A percentile compares a stretch with the other conserved stretches of the same genome.
These are phyloP conservation scores for Cercophora samala DNA, from an alignment of 495 filamentous ascomycete genomes.

Conservation along the genomic window DNA sequence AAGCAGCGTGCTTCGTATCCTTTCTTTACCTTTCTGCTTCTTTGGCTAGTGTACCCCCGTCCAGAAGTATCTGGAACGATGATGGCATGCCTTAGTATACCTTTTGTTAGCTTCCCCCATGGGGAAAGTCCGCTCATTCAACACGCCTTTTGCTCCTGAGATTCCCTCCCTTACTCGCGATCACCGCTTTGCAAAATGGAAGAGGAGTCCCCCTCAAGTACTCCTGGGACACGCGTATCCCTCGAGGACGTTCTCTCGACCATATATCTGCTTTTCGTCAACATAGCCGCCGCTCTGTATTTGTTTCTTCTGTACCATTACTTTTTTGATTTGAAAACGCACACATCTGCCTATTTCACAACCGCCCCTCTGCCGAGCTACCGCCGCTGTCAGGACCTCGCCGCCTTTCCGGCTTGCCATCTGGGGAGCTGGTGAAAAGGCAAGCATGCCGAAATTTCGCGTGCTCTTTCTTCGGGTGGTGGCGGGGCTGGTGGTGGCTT, in stretches of 20 bases:
- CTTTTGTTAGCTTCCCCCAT: neutral
- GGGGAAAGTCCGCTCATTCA: neutral
- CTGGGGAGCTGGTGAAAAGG: neutral
- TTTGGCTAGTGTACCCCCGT: neutral
- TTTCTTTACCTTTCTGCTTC: neutral
- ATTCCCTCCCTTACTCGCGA: neutral
- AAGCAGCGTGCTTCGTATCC: neutral
- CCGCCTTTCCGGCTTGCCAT: neutral
- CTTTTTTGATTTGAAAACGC: neutral
- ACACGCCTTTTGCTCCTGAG: neutral
- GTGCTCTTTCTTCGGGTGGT: neutral
- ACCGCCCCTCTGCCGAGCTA: neutral
- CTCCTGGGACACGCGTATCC: no score
- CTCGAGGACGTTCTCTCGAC: no score
- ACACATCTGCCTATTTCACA: neutral
- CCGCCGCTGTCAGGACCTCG: neutral
- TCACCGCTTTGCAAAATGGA: neutral
- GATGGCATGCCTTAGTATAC: neutral
- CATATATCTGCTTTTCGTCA: neutral
- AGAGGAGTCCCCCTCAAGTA: neutral
- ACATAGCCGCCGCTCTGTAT: neutral
- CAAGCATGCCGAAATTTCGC: neutral
- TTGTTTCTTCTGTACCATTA: neutral
- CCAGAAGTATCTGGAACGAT: neutral
- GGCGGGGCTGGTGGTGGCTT: neutral